Conservation (phyloP, 306 rosid species). For the Malus asiatica region DNA sequence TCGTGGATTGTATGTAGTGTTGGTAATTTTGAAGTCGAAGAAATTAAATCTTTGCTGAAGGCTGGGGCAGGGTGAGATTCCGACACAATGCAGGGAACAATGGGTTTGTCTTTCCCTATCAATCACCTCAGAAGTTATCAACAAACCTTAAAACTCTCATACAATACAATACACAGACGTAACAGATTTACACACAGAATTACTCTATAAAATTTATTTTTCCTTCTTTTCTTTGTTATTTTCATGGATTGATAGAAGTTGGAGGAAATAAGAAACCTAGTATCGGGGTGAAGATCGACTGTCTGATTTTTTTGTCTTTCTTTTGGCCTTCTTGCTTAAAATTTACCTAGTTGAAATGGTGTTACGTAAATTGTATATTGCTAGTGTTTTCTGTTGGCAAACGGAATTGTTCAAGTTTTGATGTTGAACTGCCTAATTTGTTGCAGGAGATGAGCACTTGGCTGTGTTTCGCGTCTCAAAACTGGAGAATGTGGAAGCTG, state of each 20-base stretch:
- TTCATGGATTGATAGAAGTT: neutral
- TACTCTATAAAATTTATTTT: neutral
- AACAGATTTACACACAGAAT: neutral
- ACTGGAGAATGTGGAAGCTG: slow-evolving; percentile 34
- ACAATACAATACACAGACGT: neutral
- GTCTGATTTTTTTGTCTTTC: neutral
- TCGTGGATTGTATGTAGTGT: too few relatives aligned
- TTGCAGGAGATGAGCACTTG: slow-evolving; percentile 70
- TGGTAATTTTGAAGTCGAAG: too few relatives aligned
- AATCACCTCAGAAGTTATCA: neutral
- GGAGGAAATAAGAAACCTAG: neutral
- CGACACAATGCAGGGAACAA: too few relatives aligned
- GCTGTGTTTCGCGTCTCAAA: slow-evolving; percentile 81
- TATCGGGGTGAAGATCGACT: neutral
- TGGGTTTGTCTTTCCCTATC: too few relatives aligned
- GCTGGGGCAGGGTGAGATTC: too few relatives aligned
- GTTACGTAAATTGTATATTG: neutral
- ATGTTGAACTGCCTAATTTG: neutral
- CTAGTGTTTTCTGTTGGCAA: neutral
- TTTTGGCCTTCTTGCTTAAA: neutral
- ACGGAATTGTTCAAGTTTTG: neutral
- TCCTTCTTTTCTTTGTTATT: neutral
- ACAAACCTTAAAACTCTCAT: neutral
- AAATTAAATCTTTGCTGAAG: too few relatives aligned
- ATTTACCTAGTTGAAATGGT: neutral